These are phyloP conservation scores for Ceratobasidium theobromae DNA, from an alignment of 1,284 basidiomycete species.

Conservation along the genomic window DNA sequence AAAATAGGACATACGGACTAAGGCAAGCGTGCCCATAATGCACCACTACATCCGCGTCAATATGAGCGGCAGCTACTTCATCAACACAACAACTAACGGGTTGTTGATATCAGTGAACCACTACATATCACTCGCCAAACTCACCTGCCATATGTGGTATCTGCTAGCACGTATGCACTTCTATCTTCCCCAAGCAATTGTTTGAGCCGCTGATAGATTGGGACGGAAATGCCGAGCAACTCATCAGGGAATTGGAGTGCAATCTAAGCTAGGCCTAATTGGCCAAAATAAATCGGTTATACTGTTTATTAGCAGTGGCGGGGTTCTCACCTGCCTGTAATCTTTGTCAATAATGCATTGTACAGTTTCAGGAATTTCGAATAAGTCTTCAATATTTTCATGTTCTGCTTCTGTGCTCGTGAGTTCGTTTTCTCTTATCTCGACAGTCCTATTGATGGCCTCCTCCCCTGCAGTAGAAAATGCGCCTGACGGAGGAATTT, in stretches of 20 bases:
- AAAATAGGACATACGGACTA: slow-evolving; percentile 58
- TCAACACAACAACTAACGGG: slow-evolving; percentile 90
- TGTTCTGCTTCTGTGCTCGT: slow-evolving; percentile 43
- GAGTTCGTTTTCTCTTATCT: slow-evolving; percentile 47
- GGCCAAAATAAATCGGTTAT: slow-evolving; percentile 4
- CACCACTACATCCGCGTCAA: slow-evolving; percentile 88
- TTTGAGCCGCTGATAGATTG: slow-evolving; percentile 77
- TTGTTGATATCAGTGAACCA: neutral
- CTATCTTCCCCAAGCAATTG: slow-evolving; percentile 50
- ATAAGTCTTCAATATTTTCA: slow-evolving; percentile 53
- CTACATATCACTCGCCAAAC: slow-evolving; percentile 40
- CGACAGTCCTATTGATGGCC: slow-evolving; percentile 56
- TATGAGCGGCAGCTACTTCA: slow-evolving; percentile 92
- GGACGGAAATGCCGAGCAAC: slow-evolving; percentile 83
- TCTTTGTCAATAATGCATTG: slow-evolving; percentile 53
- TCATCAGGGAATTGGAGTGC: slow-evolving; percentile 97
- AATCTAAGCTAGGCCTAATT: slow-evolving; percentile 52
- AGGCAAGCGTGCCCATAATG: slow-evolving; percentile 98
- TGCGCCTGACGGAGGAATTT: slow-evolving; percentile 37
- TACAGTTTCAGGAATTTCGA: slow-evolving; percentile 62
- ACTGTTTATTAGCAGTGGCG: slow-evolving; percentile 3
- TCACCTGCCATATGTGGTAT: slow-evolving; percentile 95
- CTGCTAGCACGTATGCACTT: slow-evolving; percentile 88
- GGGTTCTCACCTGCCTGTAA: slow-evolving; percentile 57
- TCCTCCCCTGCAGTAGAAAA: slow-evolving; percentile 65